Percentiles rank a stretch among this genome's conserved stretches.
Evolutionary conservation across 2,329 filamentous ascomycete genomes (phyloP).

Genomic region (Aspergillus sp.): DNA sequence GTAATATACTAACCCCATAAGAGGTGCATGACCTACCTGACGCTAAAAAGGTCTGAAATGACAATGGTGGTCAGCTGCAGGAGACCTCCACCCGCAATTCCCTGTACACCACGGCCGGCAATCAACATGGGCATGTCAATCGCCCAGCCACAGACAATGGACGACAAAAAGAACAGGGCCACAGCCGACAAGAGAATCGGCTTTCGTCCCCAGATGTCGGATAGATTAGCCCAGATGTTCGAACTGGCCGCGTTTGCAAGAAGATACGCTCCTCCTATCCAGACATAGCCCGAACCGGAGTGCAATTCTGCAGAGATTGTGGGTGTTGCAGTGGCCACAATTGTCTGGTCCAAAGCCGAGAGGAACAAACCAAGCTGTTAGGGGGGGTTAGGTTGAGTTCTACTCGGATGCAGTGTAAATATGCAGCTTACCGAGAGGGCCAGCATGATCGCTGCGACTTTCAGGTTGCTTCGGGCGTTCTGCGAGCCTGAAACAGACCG

Average conservation of each 20-base stretch:
- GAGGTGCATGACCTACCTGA: slow-evolving; percentile 28
- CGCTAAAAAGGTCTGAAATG: slow-evolving; percentile 56
- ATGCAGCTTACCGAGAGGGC: slow-evolving; percentile 15
- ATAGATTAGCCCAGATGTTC: slow-evolving; percentile 66
- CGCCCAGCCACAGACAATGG: slow-evolving; percentile 50
- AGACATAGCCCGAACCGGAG: slow-evolving; percentile 69
- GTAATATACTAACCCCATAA: not conserved
- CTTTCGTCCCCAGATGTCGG: slow-evolving; percentile 31
- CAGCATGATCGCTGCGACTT: slow-evolving; percentile 16
- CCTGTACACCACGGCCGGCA: slow-evolving; percentile 52
- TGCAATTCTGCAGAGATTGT: slow-evolving; percentile 61
- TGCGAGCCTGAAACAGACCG: not conserved
- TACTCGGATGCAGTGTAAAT: not conserved
- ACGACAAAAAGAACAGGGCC: slow-evolving; percentile 49
- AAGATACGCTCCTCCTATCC: slow-evolving; percentile 73
- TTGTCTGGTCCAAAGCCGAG: slow-evolving; percentile 47
- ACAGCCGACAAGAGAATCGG: slow-evolving; percentile 50
- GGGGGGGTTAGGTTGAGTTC: not conserved
- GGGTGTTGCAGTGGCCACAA: slow-evolving; percentile 60
- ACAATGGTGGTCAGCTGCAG: slow-evolving; percentile 53
- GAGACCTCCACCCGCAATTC: slow-evolving; percentile 53
- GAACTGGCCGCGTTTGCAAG: slow-evolving; percentile 65
- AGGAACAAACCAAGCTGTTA: slow-evolving; percentile 18
- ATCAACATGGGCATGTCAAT: slow-evolving; percentile 52
- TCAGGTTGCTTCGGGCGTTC: slow-evolving; percentile 13